A percentile compares a stretch with the other conserved stretches of the same genome.
phyloP scores from a whole-genome alignment of 768 basidiomycete genomes.

The Rhodotorula diobovata region DNA sequence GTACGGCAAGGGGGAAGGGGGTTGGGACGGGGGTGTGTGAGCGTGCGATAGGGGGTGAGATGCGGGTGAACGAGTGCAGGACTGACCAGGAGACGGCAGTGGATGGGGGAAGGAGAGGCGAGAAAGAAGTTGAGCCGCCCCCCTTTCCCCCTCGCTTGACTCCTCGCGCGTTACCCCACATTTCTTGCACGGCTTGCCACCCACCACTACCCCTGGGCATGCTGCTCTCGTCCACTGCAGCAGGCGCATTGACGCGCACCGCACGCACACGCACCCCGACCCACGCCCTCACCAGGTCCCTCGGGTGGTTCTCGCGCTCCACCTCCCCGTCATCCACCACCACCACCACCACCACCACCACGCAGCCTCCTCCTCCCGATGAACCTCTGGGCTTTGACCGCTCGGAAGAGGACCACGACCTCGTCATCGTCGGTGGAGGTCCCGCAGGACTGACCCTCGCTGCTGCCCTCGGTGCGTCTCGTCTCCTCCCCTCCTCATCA shows the following conservation, averaged over 20 bases:
- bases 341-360: not conserved
- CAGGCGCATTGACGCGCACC: not conserved
- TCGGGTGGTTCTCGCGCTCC: slow-evolving; percentile 7
- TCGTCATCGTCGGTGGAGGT: slow-evolving; percentile 92
- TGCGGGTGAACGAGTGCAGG: not conserved
- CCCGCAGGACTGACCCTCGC: slow-evolving; percentile 87
- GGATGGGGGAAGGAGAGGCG: no score
- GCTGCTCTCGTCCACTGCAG: not conserved
- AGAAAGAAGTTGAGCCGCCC: no score
- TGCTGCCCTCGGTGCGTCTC: slow-evolving; percentile 69
- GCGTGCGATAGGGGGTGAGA: not conserved
- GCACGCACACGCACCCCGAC: not conserved
- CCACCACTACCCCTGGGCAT: no score
- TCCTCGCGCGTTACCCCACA: no score
- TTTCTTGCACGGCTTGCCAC: no score
- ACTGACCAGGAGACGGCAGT: no score
- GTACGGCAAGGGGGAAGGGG: no score
- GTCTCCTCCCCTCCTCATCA: not conserved
- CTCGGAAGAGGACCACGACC: slow-evolving; percentile 57
- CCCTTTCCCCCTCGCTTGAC: no score
- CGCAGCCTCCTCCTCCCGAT: no score
- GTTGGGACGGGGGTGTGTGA: not conserved
- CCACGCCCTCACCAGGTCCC: not conserved
- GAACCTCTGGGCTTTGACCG: no score
- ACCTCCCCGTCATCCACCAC: not conserved